Percentiles rank a stretch among this genome's conserved stretches.
These are phyloP conservation scores for Psilocybe subaeruginosa DNA, from an alignment of 768 basidiomycete species.

Conservation along the genomic window DNA sequence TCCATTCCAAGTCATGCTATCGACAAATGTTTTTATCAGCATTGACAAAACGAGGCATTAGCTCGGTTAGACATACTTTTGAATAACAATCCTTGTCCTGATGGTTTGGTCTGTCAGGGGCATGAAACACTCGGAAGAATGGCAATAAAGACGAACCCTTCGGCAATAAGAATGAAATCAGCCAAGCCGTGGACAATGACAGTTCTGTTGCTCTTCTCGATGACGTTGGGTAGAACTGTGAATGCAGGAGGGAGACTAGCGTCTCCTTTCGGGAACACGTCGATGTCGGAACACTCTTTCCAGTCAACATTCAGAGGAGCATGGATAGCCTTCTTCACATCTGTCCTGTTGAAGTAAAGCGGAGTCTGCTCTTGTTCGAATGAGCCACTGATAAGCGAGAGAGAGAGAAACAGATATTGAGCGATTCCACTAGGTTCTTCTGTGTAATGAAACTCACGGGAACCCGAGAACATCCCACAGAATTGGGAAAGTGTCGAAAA, in stretches of 20 bases:
- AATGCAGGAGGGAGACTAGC: constrained; percentile 62
- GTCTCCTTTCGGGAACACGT: constrained; percentile 67
- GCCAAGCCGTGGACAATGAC: constrained; percentile 76
- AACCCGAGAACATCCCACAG: constrained; percentile 85
- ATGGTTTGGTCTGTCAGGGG: not conserved
- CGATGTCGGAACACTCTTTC: constrained; percentile 60
- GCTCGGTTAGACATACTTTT: constrained; percentile 48
- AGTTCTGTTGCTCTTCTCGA: constrained; percentile 70
- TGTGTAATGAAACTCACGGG: constrained; percentile 47
- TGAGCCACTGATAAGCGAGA: constrained; percentile 46
- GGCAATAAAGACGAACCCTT: constrained; percentile 52
- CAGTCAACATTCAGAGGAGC: constrained; percentile 65
- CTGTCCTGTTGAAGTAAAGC: constrained; percentile 68
- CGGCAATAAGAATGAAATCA: constrained; percentile 74
- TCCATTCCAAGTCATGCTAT: constrained; percentile 58
- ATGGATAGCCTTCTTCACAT: constrained; percentile 74
- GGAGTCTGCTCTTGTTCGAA: constrained; percentile 60
- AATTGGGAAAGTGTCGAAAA: constrained; percentile 76
- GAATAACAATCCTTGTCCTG: constrained; percentile 63
- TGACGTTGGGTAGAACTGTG: constrained; percentile 71
- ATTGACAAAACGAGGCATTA: not conserved
- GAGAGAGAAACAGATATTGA: not conserved
- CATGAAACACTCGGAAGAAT: not conserved
- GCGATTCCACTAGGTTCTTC: not conserved
- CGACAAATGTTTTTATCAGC: not conserved